These are phyloP conservation scores for Syncephalastrum monosporum DNA, from an alignment of 371 early-diverging fungal species.

Conservation along the genomic window DNA sequence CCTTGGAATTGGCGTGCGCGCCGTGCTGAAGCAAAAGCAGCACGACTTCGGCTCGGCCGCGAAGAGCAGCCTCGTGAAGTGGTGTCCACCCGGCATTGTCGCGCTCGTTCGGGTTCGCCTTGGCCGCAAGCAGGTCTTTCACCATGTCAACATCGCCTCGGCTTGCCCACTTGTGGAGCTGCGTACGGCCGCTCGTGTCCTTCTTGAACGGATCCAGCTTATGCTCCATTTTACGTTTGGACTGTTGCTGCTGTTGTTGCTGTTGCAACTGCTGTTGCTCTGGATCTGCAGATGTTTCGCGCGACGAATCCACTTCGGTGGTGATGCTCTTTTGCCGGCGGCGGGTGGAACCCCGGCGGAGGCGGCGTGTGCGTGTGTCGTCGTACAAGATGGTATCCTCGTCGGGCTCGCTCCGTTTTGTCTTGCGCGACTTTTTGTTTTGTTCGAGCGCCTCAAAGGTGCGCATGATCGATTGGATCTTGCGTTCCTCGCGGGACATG, in stretches of 20 bases:
- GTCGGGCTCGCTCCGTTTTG: conserved; percentile 8
- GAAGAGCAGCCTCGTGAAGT: conserved; percentile 74
- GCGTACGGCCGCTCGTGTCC: conserved; percentile 59
- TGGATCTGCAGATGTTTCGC: conserved; percentile 34
- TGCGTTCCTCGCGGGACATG: conserved; percentile 69
- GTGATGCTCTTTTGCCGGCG: conserved; percentile 21
- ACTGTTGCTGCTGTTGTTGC: conserved; percentile 8
- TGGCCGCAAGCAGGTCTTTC: conserved; percentile 59
- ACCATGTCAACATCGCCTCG: conserved; percentile 58
- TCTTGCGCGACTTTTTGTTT: conserved; percentile 16
- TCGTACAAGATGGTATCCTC: conserved; percentile 3
- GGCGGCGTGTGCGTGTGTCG: conserved; percentile 9
- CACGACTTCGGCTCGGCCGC: conserved; percentile 64
- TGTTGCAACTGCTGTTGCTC: conserved; percentile 6
- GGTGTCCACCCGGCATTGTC: conserved; percentile 81
- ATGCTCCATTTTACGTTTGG: conserved; percentile 13
- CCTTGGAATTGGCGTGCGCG: conserved; percentile 72
- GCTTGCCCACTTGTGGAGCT: conserved; percentile 53
- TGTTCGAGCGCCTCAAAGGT: conserved; percentile 50
- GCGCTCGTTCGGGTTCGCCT: conserved; percentile 70
- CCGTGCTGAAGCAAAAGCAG: conserved; percentile 65
- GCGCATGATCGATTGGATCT: conserved; percentile 64
- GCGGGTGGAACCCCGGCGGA: conserved; percentile 4
- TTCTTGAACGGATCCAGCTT: conserved; percentile 46
- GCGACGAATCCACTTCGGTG: conserved; percentile 15